Evolutionary conservation across 148 eudicot species (phyloP).

Genomic region (Hydrangea macrophylla): DNA sequence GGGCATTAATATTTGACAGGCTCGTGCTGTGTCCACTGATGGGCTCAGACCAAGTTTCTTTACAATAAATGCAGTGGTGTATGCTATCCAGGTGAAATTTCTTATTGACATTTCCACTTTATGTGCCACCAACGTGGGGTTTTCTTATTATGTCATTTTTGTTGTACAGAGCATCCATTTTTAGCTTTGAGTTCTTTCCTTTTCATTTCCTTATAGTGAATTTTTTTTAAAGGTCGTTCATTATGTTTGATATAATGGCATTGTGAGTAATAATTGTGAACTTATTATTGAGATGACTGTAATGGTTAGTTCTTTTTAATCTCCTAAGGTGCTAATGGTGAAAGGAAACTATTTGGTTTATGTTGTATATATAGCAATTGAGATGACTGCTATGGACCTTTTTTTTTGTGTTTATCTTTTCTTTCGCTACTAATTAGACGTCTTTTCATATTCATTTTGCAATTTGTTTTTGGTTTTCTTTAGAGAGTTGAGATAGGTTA

Average conservation of each 20-base stretch:
- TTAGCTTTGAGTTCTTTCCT: neutral
- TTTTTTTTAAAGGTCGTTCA: neutral
- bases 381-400: neutral
- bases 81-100: conserved; percentile 70
- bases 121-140: conserved; percentile 5
- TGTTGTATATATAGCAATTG: neutral
- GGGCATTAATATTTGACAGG: conserved; percentile 39
- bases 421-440: too few relatives aligned
- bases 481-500: too few relatives aligned
- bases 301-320: too few relatives aligned
- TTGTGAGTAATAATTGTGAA: too few relatives aligned
- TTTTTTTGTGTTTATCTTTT: too few relatives aligned
- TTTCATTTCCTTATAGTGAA: neutral
- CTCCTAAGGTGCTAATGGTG: neutral
- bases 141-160: neutral
- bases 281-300: too few relatives aligned
- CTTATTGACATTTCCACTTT: conserved; percentile 10
- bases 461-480: too few relatives aligned
- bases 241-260: neutral
- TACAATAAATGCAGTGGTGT: conserved; percentile 77
- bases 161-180: neutral
- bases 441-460: too few relatives aligned
- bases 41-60: conserved; percentile 81
- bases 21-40: conserved; percentile 86
- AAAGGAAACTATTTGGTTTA: neutral